Evolutionary conservation across 192 early-diverging fungal genomes (phyloP).

Genomic region (Geranomyces variabilis): DNA sequence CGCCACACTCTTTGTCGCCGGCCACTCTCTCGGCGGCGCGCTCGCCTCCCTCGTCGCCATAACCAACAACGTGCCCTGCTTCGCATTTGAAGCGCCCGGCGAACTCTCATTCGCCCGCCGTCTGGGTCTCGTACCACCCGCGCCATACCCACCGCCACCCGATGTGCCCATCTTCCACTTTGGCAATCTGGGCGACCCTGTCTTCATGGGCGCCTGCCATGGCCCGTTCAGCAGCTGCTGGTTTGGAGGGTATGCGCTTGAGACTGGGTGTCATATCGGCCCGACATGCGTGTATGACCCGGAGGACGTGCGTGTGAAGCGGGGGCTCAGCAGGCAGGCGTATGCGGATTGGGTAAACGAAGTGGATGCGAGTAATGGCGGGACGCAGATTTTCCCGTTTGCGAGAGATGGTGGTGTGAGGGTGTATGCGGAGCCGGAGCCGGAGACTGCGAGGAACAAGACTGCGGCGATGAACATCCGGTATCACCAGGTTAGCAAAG

Average conservation of each 20-base stretch:
- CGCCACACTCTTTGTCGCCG: slow-evolving; percentile 72
- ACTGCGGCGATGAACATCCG: slow-evolving; percentile 17
- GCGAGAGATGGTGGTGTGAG: slow-evolving; percentile 5
- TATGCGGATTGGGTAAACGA: slow-evolving; percentile 9
- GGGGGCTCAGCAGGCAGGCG: not conserved
- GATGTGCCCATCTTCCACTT: slow-evolving; percentile 79
- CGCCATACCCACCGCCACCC: not conserved
- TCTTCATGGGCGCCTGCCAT: slow-evolving; percentile 83
- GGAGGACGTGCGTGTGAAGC: slow-evolving; percentile 16
- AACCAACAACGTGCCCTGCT: slow-evolving; percentile 79
- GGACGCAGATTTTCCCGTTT: slow-evolving; percentile 10
- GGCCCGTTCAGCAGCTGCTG: slow-evolving; percentile 67
- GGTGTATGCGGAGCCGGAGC: not conserved
- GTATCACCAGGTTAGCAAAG: slow-evolving; percentile 16
- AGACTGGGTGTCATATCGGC: slow-evolving; percentile 87
- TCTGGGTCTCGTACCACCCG: slow-evolving; percentile 75
- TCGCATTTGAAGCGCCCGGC: slow-evolving; percentile 84
- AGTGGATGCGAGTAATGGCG: slow-evolving; percentile 6
- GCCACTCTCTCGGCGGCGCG: slow-evolving; percentile 60
- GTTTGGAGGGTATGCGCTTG: slow-evolving; percentile 70
- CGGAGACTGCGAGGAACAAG: not conserved
- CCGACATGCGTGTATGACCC: slow-evolving; percentile 48
- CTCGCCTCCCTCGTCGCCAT: slow-evolving; percentile 74
- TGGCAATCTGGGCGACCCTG: slow-evolving; percentile 89
- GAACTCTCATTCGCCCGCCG: slow-evolving; percentile 77